phyloP scores from a whole-genome alignment of 495 filamentous ascomycete species.

The Lichenothelia convexa region DNA sequence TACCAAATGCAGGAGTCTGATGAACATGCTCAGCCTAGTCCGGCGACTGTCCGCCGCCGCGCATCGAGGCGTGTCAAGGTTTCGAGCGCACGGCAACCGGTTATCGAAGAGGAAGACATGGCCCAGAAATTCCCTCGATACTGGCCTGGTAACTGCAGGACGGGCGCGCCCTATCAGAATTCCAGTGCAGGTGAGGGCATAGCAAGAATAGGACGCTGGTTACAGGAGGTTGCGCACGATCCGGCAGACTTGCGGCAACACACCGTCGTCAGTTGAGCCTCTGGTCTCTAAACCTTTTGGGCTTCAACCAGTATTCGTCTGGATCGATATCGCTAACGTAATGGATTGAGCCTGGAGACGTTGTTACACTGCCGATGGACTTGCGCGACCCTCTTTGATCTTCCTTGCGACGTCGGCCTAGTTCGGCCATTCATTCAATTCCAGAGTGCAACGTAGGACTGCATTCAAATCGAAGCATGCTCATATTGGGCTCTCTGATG shows the following conservation, averaged over 20 bases:
- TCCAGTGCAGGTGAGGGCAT: conserved; percentile 9
- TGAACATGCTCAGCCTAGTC: not conserved
- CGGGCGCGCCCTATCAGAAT: conserved; percentile 10
- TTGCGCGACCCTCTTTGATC: too few relatives aligned
- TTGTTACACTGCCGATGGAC: too few relatives aligned
- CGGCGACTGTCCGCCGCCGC: not conserved
- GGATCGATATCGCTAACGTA: too few relatives aligned
- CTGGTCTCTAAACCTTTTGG: too few relatives aligned
- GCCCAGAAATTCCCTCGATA: not conserved
- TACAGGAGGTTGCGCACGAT: conserved; percentile 12
- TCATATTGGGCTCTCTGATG: too few relatives aligned
- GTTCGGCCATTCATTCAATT: too few relatives aligned
- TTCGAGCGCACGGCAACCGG: not conserved
- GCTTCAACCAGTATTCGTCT: too few relatives aligned
- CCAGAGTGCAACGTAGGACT: too few relatives aligned
- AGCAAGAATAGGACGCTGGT: conserved; percentile 14
- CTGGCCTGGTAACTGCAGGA: conserved; percentile 17
- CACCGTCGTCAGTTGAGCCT: not conserved
- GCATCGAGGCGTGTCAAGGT: not conserved
- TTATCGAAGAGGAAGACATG: not conserved
- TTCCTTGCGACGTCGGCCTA: too few relatives aligned
- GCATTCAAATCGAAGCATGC: too few relatives aligned
- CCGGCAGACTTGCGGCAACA: conserved; percentile 5
- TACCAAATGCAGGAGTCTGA: not conserved
- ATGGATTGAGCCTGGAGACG: too few relatives aligned